These are phyloP conservation scores for Fistulinella cinereoalba DNA, from an alignment of 1,284 basidiomycete species.

Conservation along the genomic window DNA sequence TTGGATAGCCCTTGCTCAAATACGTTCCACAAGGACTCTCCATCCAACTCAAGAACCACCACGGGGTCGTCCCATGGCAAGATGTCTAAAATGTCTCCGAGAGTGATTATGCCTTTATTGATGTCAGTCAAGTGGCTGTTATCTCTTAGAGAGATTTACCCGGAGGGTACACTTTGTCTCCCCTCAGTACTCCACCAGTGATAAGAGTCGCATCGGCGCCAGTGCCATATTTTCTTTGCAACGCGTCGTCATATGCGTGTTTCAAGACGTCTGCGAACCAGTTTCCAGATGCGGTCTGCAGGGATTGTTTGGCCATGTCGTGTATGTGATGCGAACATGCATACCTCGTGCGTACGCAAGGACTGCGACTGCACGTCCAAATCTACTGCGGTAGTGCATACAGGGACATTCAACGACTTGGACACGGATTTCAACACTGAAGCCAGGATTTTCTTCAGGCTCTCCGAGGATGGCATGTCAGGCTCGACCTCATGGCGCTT, in stretches of 20 bases:
- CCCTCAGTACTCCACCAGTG: slow-evolving; percentile 83
- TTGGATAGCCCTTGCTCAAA: slow-evolving; percentile 73
- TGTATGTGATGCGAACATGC: slow-evolving; percentile 1
- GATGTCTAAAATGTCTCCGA: slow-evolving; percentile 86
- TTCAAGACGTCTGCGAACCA: slow-evolving; percentile 87
- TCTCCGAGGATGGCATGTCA: slow-evolving; percentile 55
- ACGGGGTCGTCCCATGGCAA: slow-evolving; percentile 87
- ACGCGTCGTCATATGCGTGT: slow-evolving; percentile 82
- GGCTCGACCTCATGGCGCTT: slow-evolving; percentile 64
- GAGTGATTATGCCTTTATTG: slow-evolving; percentile 61
- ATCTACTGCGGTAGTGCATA: slow-evolving; percentile 66
- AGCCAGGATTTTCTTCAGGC: slow-evolving; percentile 60
- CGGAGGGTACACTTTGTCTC: slow-evolving; percentile 83
- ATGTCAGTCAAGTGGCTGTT: slow-evolving; percentile 4
- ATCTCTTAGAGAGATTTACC: slow-evolving; percentile 40
- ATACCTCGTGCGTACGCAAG: slow-evolving; percentile 69
- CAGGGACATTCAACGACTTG: slow-evolving; percentile 65
- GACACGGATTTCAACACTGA: slow-evolving; percentile 71
- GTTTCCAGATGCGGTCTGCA: slow-evolving; percentile 77
- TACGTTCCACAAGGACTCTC: slow-evolving; percentile 78
- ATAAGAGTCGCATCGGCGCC: slow-evolving; percentile 79
- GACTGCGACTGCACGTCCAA: slow-evolving; percentile 76
- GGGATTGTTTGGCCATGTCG: not conserved
- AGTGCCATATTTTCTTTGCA: slow-evolving; percentile 56
- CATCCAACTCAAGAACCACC: slow-evolving; percentile 82